Evolutionary conservation across 2,329 filamentous ascomycete genomes (phyloP), one percentile per base, ranked within the genome.

Genomic region (Venturia nashicola): DNA sequence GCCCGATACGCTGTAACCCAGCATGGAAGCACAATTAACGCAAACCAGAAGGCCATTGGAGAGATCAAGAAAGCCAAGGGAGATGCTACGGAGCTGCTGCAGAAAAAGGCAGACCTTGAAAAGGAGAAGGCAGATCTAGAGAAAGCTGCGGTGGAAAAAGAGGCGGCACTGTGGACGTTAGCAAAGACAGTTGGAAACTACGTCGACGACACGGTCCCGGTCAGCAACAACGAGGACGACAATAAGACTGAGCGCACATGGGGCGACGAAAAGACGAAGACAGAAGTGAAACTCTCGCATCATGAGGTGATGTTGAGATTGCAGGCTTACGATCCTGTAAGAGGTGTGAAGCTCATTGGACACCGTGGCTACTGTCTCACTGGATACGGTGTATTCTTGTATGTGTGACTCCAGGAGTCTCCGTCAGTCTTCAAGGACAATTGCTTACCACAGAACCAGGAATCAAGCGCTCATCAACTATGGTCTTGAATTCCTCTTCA

Each of bases 401-500:
- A 36, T 4, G 51, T 57, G 18, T 96, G 68, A 95, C 95, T 77
- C 46, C 54, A 57, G 32, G 48, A 18, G 34, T 23, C 8, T n/a
- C 57, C 32, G 23, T 16, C 14, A 27, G 4, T 39, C 16, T 51
- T 1, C 4, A 18, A 14, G 48, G 42, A 43, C 11, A n/a, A 48
- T 32, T 23, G 20, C 14, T 36, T 43, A 34, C 18, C 5, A n/a
- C 2, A 12, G 27, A 7, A n/a, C 3, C 11, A 44, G 62, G n/a
- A 96, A 96, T 77, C 87, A 94, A 73, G 94, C 94, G 1, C 82
- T 99, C 61, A 87, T 97, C 76, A 96, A 96, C 78, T 99, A 97
- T 73, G 93, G 92, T 62, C 81, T 97, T 59, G 88, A 96, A 72
- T 97, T 96, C 75, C 85, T 97, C 64, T 85, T 85, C 75, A 81